Base-by-base conservation (phyloP, 257 asterid species). In the Catharanthus roseus region DNA sequence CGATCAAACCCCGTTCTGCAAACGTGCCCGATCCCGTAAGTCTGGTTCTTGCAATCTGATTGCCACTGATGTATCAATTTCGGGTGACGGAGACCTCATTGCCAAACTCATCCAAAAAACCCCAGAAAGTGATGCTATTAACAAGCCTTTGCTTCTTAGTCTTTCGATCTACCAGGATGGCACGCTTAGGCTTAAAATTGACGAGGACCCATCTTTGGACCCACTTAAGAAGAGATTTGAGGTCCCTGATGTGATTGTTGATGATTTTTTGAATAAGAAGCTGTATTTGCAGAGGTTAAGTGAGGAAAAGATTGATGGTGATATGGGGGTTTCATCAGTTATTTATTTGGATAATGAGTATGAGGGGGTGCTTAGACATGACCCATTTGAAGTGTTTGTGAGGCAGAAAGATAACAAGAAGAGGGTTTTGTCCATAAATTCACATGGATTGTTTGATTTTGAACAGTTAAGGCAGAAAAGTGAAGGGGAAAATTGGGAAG, bases 1-100 rank as follows among this genome's bases (percentile, higher is more conserved):
- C 80, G 76, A 89, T 69, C 96, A 93, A 72, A 86, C 98, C 75
- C 98, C 98, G 72, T 93, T 93, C 77, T 93, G 98, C 87, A 93
- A 93, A 76, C 96, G 95, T 10, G 90, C 97, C 66, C 92, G 98
- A 68, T 85, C 91, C 71, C 82, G 90, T 36, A 82, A 80, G 65
- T 87, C 93, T 26, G 93, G 90, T 24, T 76, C 85, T 39, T 82
- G 87, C 78, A 76, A 84, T 24, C 70, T 90, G 47, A 81, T 82
- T 77, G 93, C 92, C 76, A 55, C 88, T 75, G 86, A 86, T 68
- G 90, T 87, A 16, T 81, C 91, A 71, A 80, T 93, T 68, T 83
- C 86, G 67, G 96, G 85, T 41, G 96, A 86, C 65, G 98, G 98
- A 0, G 90, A 93, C 84, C 93, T 93, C 15, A 78, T 80, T n/a